Evolutionary conservation across 1,139 yeast genomes (phyloP).

Genomic region (Kodamaea derodonti): DNA sequence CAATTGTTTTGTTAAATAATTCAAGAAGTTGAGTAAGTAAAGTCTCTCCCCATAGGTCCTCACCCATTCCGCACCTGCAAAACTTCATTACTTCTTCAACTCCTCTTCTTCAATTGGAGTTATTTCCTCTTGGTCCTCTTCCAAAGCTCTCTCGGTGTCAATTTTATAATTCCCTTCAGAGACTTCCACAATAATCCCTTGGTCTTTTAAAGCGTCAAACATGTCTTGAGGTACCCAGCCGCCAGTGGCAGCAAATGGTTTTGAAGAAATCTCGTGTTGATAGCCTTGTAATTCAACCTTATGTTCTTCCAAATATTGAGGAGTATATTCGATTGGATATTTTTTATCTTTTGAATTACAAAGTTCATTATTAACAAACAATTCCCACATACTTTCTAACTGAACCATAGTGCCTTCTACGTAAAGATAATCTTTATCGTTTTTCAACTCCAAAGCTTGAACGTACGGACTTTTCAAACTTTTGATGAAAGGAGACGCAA

Average conservation of each 20-base stretch:
- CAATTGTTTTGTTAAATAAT: too few species aligned
- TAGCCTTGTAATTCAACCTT: slow-evolving; percentile 58
- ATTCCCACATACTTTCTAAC: slow-evolving; percentile 71
- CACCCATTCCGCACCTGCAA: too few species aligned
- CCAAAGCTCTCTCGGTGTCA: slow-evolving; percentile 38
- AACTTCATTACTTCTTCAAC: too few species aligned
- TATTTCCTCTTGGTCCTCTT: slow-evolving; percentile 10
- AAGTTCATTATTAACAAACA: slow-evolving; percentile 62
- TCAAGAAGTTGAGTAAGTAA: too few species aligned
- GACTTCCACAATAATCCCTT: slow-evolving; percentile 53
- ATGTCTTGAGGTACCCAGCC: slow-evolving; percentile 96
- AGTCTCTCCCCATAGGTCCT: too few species aligned
- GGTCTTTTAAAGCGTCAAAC: slow-evolving; percentile 66
- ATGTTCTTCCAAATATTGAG: slow-evolving; percentile 53
- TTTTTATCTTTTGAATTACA: slow-evolving; percentile 37
- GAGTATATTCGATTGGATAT: slow-evolving; percentile 61
- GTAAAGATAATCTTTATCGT: slow-evolving; percentile 59
- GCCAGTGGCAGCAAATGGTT: slow-evolving; percentile 86
- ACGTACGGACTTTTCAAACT: slow-evolving; percentile 62
- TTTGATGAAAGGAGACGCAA: slow-evolving; percentile 75
- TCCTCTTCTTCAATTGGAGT: neutral
- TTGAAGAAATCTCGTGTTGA: slow-evolving; percentile 61
- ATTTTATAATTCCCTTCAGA: slow-evolving; percentile 34
- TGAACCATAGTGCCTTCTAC: slow-evolving; percentile 69
- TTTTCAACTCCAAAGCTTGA: slow-evolving; percentile 61